Conservation (phyloP, 345 rosid species). For the Pistacia vera region DNA sequence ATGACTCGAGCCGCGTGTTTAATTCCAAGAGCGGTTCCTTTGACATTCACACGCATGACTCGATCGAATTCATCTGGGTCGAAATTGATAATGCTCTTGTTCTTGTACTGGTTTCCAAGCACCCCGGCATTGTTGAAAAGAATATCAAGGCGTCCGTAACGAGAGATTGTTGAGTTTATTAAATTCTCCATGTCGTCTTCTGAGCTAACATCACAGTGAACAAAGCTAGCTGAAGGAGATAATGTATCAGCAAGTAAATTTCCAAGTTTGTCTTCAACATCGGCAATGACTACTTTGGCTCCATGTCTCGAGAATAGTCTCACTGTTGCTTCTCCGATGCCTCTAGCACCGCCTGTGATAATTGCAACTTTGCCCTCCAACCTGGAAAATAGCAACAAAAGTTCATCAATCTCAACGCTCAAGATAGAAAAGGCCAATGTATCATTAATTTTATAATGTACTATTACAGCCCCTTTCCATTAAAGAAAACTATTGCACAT, state of each 20-base stretch:
- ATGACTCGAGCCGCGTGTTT: conserved; percentile 85
- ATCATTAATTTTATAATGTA: background rate
- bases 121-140: conserved; percentile 87
- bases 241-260: conserved; percentile 45
- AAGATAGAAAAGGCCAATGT: background rate
- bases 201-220: conserved; percentile 67
- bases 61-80: conserved; percentile 65
- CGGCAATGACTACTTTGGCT: conserved; percentile 79
- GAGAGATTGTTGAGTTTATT: conserved; percentile 49
- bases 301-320: conserved; percentile 69
- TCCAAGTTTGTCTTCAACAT: conserved; percentile 60
- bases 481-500: no score
- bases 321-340: conserved; percentile 84
- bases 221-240: conserved; percentile 48
- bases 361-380: conserved; percentile 81
- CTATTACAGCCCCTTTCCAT: no score
- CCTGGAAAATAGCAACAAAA: conserved; percentile 31
- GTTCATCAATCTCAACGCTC: background rate
- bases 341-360: conserved; percentile 82
- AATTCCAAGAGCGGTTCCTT: conserved; percentile 66
- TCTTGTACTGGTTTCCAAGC: conserved; percentile 64
- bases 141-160: conserved; percentile 56
- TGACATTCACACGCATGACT: conserved; percentile 72
- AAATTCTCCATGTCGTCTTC: conserved; percentile 69
- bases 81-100: conserved; percentile 70